These are phyloP conservation scores for Casuarina equisetifolia DNA, from an alignment of 306 rosid species.

Conservation along the genomic window DNA sequence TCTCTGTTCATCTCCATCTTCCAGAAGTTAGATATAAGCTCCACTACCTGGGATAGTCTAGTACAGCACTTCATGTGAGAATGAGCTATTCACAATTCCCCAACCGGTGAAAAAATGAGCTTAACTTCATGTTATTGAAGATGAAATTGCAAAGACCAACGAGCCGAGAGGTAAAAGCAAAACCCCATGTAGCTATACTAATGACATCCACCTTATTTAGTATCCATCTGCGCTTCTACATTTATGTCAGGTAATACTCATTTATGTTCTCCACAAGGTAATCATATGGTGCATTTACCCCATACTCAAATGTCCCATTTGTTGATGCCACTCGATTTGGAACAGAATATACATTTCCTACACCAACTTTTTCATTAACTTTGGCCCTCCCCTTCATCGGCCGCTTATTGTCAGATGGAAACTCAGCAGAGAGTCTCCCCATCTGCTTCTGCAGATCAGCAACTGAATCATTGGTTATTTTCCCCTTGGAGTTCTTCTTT, in stretches of 20 bases:
- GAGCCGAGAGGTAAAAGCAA: slow-evolving; percentile 24
- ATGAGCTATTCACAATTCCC: slow-evolving; percentile 61
- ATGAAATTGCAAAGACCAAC: slow-evolving; percentile 17
- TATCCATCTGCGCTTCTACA: slow-evolving; percentile 27
- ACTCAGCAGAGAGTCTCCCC: slow-evolving; percentile 97
- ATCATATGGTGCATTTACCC: slow-evolving; percentile 63
- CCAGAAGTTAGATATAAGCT: slow-evolving; percentile 45
- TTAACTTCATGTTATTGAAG: slow-evolving; percentile 35
- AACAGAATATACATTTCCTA: slow-evolving; percentile 57
- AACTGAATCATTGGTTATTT: slow-evolving; percentile 70
- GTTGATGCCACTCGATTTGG: slow-evolving; percentile 54
- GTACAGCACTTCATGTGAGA: slow-evolving; percentile 39
- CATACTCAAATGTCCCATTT: slow-evolving; percentile 63
- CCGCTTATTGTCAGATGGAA: slow-evolving; percentile 76
- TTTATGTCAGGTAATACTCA: slow-evolving; percentile 62
- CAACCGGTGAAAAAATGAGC: slow-evolving; percentile 56
- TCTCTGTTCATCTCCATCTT: slow-evolving; percentile 28
- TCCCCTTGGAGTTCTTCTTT: slow-evolving; percentile 79
- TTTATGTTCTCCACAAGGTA: slow-evolving; percentile 63
- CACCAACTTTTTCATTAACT: slow-evolving; percentile 57
- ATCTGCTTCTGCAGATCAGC: slow-evolving; percentile 98
- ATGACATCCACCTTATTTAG: slow-evolving; percentile 35
- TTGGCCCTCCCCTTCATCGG: slow-evolving; percentile 73
- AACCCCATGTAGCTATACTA: slow-evolving; percentile 30
- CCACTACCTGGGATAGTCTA: slow-evolving; percentile 37